phyloP scores from a whole-genome alignment of 2,329 filamentous ascomycete genomes.

The Alternaria rosae region DNA sequence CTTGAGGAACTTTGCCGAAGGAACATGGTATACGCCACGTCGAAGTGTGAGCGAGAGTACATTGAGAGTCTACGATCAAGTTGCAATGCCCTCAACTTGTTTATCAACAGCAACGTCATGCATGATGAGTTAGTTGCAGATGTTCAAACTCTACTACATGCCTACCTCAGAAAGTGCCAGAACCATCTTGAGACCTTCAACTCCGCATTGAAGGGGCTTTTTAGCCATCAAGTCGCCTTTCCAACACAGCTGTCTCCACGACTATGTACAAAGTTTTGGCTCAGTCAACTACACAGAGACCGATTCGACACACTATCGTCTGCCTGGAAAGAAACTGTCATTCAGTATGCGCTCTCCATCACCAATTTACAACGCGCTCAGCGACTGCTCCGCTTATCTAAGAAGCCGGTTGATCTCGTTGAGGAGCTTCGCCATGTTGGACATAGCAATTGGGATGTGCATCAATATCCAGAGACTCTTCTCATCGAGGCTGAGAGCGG shows the following conservation, averaged over 20 bases:
- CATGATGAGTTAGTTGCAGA: background rate
- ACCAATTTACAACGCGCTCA: conserved; percentile 42
- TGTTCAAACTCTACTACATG: conserved; percentile 3
- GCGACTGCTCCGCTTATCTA: conserved; percentile 22
- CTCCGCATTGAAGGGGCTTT: conserved; percentile 1
- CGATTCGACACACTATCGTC: conserved; percentile 21
- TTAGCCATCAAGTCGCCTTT: conserved; percentile 6
- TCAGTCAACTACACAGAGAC: conserved; percentile 31
- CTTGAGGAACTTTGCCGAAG: conserved; percentile 22
- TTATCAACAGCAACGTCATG: background rate
- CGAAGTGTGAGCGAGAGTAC: conserved; percentile 30
- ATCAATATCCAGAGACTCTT: conserved; percentile 65
- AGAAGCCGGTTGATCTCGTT: conserved; percentile 28
- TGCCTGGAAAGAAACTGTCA: conserved; percentile 32
- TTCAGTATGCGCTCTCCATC: conserved; percentile 38
- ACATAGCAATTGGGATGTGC: conserved; percentile 64
- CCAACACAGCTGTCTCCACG: conserved; percentile 25
- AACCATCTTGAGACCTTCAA: conserved; percentile 15
- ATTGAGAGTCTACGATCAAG: conserved; percentile 26
- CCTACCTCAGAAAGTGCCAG: conserved; percentile 22
- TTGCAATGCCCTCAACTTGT: conserved; percentile 21
- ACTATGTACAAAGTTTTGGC: conserved; percentile 31
- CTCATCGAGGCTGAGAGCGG: conserved; percentile 70
- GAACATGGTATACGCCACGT: conserved; percentile 15
- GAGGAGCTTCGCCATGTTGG: conserved; percentile 59